A percentile compares a stretch with the other conserved stretches of the same genome.
These are phyloP conservation scores for Arctium minus DNA, from an alignment of 129 eudicot genomes.

Conservation along the genomic window DNA sequence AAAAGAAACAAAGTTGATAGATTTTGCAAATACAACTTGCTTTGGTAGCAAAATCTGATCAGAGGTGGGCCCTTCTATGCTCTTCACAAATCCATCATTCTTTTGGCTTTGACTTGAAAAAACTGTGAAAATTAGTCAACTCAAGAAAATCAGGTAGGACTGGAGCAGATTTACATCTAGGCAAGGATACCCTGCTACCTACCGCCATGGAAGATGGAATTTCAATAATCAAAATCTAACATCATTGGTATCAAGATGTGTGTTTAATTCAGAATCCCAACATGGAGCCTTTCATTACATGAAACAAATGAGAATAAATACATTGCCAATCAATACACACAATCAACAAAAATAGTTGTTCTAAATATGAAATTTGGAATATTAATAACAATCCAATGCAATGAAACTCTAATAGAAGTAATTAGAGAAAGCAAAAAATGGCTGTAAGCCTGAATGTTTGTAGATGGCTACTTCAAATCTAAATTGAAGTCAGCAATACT, in stretches of 20 bases:
- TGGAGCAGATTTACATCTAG: neutral
- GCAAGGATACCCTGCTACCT: neutral
- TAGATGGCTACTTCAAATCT: neutral
- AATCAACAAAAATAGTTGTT: neutral
- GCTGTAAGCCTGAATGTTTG: neutral
- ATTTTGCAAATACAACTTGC: neutral
- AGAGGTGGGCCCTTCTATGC: neutral
- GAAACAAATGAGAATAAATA: neutral
- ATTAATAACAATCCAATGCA: neutral
- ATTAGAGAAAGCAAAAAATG: neutral
- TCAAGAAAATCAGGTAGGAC: neutral
- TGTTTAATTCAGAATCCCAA: neutral
- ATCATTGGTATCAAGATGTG: neutral
- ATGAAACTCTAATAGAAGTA: neutral
- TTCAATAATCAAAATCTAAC: no score
- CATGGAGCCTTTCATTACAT: neutral
- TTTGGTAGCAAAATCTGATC: neutral
- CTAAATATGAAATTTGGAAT: neutral
- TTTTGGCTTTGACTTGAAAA: neutral
- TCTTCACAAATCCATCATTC: neutral
- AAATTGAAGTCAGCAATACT: neutral
- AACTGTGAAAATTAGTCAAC: neutral
- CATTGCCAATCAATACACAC: neutral
- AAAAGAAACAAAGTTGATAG: neutral
- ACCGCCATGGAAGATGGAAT: neutral